Evolutionary conservation across 2,329 filamentous ascomycete genomes (phyloP).

Genomic region (Hypoxylon sp.): DNA sequence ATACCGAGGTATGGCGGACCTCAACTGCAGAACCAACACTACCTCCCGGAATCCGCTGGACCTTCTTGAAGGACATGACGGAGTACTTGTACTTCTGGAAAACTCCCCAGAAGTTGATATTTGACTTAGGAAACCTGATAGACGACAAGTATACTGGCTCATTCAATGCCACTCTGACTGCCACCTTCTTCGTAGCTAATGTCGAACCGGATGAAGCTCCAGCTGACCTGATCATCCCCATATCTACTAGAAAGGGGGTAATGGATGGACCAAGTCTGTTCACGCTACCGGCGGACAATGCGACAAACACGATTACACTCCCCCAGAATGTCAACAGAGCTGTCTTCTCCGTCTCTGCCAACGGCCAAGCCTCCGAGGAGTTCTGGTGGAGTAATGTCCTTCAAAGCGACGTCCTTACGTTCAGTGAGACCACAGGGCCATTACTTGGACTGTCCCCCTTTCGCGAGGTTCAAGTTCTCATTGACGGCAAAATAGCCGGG

Average conservation of each 20-base stretch:
- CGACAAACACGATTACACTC: constrained; percentile 69
- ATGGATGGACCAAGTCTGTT: constrained; percentile 74
- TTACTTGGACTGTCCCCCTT: constrained; percentile 79
- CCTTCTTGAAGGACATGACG: constrained; percentile 77
- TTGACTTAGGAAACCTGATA: constrained; percentile 75
- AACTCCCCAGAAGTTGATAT: constrained; percentile 73
- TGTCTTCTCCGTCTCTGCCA: constrained; percentile 79
- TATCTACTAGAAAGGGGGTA: constrained; percentile 68
- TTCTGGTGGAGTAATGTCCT: constrained; percentile 87
- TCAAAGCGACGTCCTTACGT: constrained; percentile 70
- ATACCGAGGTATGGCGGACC: constrained; percentile 76
- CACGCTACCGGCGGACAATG: constrained; percentile 72
- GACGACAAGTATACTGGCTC: constrained; percentile 72
- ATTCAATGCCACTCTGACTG: constrained; percentile 74
- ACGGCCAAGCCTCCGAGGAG: constrained; percentile 81
- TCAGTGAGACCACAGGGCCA: constrained; percentile 67
- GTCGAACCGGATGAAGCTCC: constrained; percentile 61
- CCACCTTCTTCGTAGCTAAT: constrained; percentile 67
- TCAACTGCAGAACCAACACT: constrained; percentile 76
- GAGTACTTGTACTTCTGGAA: constrained; percentile 72
- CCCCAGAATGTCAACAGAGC: constrained; percentile 76
- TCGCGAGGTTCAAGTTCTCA: constrained; percentile 75
- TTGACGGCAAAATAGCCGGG: constrained; percentile 73
- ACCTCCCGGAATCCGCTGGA: constrained; percentile 72
- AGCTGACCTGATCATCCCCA: constrained; percentile 76